These are phyloP conservation scores for Nakataea oryzae DNA, from an alignment of 2,329 filamentous ascomycete genomes.

Conservation along the genomic window DNA sequence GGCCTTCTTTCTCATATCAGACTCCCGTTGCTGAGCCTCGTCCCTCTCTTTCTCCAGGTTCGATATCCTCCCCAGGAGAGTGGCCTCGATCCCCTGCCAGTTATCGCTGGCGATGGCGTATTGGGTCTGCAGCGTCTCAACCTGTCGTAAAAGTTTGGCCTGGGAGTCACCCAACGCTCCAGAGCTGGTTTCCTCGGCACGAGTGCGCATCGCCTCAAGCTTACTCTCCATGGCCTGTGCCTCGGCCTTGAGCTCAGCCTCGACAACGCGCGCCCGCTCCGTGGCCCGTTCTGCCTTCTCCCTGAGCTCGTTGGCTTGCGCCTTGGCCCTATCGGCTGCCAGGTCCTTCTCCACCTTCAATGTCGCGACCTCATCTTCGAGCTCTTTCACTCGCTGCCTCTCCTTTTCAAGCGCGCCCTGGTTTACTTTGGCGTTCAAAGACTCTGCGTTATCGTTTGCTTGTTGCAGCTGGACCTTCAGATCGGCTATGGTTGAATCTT, in stretches of 20 bases:
- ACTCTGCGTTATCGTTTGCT: conserved; percentile 55
- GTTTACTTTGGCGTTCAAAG: conserved; percentile 55
- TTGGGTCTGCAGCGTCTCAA: conserved; percentile 91
- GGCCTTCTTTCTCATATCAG: conserved; percentile 79
- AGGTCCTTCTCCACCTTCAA: conserved; percentile 73
- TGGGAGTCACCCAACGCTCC: conserved; percentile 73
- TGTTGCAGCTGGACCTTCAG: conserved; percentile 61
- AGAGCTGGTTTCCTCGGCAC: conserved; percentile 83
- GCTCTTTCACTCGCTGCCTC: conserved; percentile 35
- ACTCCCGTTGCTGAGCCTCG: conserved; percentile 72
- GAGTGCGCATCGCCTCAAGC: conserved; percentile 73
- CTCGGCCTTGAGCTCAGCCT: conserved; percentile 75
- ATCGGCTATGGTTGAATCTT: conserved; percentile 54
- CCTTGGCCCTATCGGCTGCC: conserved; percentile 51
- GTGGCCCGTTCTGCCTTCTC: conserved; percentile 64
- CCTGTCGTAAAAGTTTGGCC: conserved; percentile 81
- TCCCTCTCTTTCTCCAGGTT: conserved; percentile 84
- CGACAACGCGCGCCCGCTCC: conserved; percentile 56
- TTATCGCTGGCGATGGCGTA: conserved; percentile 92
- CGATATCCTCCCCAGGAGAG: conserved; percentile 64
- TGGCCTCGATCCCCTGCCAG: conserved; percentile 93
- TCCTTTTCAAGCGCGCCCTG: conserved; percentile 60
- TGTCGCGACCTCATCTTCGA: conserved; percentile 49
- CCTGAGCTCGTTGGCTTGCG: conserved; percentile 60
- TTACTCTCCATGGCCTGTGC: conserved; percentile 72